These are phyloP conservation scores for Phialophora macrospora DNA, from an alignment of 2,329 filamentous ascomycete genomes.

Conservation along the genomic window DNA sequence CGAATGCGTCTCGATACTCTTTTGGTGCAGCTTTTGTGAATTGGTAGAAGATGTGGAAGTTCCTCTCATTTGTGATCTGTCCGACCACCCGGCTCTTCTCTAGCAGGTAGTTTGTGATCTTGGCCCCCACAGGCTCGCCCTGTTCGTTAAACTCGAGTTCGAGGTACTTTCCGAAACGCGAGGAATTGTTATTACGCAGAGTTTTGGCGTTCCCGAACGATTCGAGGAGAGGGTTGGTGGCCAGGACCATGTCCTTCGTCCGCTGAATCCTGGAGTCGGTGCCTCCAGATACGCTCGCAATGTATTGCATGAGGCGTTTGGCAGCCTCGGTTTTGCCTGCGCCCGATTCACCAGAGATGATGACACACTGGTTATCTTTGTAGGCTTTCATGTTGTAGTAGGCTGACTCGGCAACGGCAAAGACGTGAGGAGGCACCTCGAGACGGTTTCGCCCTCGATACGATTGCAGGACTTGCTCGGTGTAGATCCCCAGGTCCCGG, in stretches of 20 bases:
- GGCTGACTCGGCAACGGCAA: slow-evolving; percentile 90
- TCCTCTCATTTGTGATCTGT: slow-evolving; percentile 92
- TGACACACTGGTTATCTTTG: slow-evolving; percentile 98
- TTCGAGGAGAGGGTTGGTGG: slow-evolving; percentile 94
- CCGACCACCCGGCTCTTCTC: slow-evolving; percentile 95
- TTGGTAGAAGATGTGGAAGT: slow-evolving; percentile 99
- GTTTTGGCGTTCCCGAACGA: slow-evolving; percentile 99
- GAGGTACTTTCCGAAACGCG: slow-evolving; percentile 96
- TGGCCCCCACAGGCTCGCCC: slow-evolving; percentile 91
- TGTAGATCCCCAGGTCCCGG: slow-evolving; percentile 96
- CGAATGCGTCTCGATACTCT: slow-evolving; percentile 83
- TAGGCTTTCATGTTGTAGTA: slow-evolving; percentile 99
- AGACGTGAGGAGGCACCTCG: slow-evolving; percentile 92
- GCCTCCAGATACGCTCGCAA: slow-evolving; percentile 92
- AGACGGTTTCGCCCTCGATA: slow-evolving; percentile 97
- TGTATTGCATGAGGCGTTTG: slow-evolving; percentile 99
- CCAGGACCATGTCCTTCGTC: slow-evolving; percentile 99
- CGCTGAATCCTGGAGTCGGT: slow-evolving; percentile 85
- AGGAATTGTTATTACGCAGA: slow-evolving; percentile 97
- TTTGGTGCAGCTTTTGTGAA: slow-evolving; percentile 94
- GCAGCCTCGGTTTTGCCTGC: slow-evolving; percentile 98
- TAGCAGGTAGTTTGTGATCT: slow-evolving; percentile 96
- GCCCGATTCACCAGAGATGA: slow-evolving; percentile 97
- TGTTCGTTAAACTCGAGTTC: slow-evolving; percentile 93
- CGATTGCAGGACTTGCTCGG: slow-evolving; percentile 86